Base-by-base conservation (phyloP, 1,284 basidiomycete genomes). In the Sanghuangporus weigelae region DNA sequence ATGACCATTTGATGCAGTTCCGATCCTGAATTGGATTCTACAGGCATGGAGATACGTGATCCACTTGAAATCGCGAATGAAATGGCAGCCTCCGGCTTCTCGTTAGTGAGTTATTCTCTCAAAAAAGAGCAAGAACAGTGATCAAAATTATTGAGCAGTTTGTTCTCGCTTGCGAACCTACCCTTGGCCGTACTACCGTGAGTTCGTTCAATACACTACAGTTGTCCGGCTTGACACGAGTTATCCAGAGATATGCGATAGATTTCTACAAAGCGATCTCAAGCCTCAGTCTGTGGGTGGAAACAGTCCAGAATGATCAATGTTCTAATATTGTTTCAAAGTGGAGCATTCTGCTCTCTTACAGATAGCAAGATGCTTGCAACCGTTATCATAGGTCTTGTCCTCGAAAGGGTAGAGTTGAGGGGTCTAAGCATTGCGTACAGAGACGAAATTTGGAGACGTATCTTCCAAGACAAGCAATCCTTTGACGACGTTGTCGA, bases 381-480 rank as follows among this genome's bases (percentile, higher is more conserved):
- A 8, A 78, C 81, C 69, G 82, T 83, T 23, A 84, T 85, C 57
- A 78, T 80, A 42, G 83, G 83, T 2, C 78, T 78, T 49, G 81
- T 83, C 7, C 74, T 84, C 36, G 82, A 84, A 72, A 81, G 82
- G 59, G 78, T 84, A 75, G 81, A 84, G 66, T 76, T 84, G 73
- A 81, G 84, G 67, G 72, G 79, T n/a, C 71, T 85, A 55, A 81
- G 84, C 65, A 68, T 71, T 44, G 79, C 82, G 21, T 62, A 67
- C 49, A 14, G 44, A n/a, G 60, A 58, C 12, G 42, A 23, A 21
- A 39, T 64, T 51, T 21, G 26, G 31, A 49, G 36, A 6, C 59
- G 21, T 36, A 54, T 51, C 31, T 51, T 53, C 35, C 46, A 54
- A 11, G 23, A 36, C 10, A 51, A 51, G 7, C 11, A 35, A 21